A percentile compares a stretch with the other conserved stretches of the same genome.
phyloP scores from a whole-genome alignment of 2,329 filamentous ascomycete species.

The Calonectria naviculata region DNA sequence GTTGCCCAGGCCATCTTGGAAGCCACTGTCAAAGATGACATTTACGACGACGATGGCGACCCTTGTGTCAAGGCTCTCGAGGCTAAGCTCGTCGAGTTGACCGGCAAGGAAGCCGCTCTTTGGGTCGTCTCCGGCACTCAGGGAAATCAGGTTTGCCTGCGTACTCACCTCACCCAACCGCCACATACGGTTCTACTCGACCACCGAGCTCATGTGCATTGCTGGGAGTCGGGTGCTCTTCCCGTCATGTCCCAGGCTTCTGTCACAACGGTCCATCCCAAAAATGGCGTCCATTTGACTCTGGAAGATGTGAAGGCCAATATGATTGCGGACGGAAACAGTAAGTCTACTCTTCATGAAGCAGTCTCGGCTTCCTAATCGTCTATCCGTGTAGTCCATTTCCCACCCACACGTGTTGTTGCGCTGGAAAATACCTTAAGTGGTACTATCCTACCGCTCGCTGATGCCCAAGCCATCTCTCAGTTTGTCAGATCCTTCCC shows the following conservation, averaged over 20 bases:
- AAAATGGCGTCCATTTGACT: slow-evolving; percentile 77
- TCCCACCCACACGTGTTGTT: slow-evolving; percentile 81
- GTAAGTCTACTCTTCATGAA: slow-evolving; percentile 44
- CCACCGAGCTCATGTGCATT: slow-evolving; percentile 77
- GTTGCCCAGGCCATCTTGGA: slow-evolving; percentile 34
- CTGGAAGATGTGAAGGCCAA: slow-evolving; percentile 74
- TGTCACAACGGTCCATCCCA: slow-evolving; percentile 71
- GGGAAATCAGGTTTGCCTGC: slow-evolving; percentile 42
- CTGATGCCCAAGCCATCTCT: slow-evolving; percentile 74
- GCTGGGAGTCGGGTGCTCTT: slow-evolving; percentile 71
- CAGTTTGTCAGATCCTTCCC: slow-evolving; percentile 67
- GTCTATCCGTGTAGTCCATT: slow-evolving; percentile 70
- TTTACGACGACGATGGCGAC: slow-evolving; percentile 41
- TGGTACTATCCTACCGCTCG: slow-evolving; percentile 79
- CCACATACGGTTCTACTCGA: slow-evolving; percentile 58
- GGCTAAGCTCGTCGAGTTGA: slow-evolving; percentile 33
- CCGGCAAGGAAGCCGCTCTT: slow-evolving; percentile 41
- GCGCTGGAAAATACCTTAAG: slow-evolving; percentile 84
- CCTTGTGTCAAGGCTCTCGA: slow-evolving; percentile 39
- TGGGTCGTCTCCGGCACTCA: slow-evolving; percentile 42
- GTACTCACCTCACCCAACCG: slow-evolving; percentile 42
- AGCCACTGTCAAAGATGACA: slow-evolving; percentile 42
- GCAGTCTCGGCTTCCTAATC: slow-evolving; percentile 42
- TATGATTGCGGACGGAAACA: slow-evolving; percentile 40
- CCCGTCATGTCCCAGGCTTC: slow-evolving; percentile 77